phyloP scores from a whole-genome alignment of 2,329 filamentous ascomycete genomes.

The Fusarium poae region DNA sequence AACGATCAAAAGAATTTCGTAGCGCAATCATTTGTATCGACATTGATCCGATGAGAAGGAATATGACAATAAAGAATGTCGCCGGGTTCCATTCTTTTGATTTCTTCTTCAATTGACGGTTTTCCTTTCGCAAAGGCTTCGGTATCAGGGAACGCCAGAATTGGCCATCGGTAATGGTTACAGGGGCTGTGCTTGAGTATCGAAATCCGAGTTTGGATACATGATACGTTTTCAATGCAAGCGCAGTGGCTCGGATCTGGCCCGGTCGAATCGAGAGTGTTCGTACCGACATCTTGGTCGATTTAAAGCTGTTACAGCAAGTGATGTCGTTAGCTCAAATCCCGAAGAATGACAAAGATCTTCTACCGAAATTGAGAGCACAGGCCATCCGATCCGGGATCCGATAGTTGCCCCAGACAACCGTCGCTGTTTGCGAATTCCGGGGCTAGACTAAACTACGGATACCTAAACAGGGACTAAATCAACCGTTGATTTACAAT shows the following conservation, averaged over 20 bases:
- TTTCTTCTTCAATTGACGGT: conserved; percentile 57
- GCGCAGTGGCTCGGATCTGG: conserved; percentile 10
- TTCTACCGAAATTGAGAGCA: conserved; percentile 40
- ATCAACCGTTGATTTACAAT: conserved; percentile 24
- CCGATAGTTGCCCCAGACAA: conserved; percentile 56
- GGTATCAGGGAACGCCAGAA: conserved; percentile 80
- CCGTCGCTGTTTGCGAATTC: conserved; percentile 52
- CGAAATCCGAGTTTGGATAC: conserved; percentile 39
- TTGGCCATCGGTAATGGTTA: conserved; percentile 67
- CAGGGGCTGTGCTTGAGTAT: conserved; percentile 57
- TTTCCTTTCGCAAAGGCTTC: conserved; percentile 69
- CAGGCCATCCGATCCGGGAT: conserved; percentile 38
- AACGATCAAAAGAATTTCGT: conserved; percentile 79
- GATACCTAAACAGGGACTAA: conserved; percentile 14
- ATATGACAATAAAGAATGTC: conserved; percentile 85
- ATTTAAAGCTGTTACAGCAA: conserved; percentile 8
- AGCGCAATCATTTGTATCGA: conserved; percentile 91
- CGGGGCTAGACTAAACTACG: conserved; percentile 13
- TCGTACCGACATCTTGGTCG: conserved; percentile 36
- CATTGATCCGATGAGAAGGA: conserved; percentile 91
- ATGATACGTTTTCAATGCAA: conserved; percentile 6
- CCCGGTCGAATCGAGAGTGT: conserved; percentile 17
- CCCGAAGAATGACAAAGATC: conserved; percentile 25
- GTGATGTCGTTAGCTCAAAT: conserved; percentile 18
- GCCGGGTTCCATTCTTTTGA: conserved; percentile 82